Evolutionary conservation across 2,329 filamentous ascomycete species (phyloP).

Genomic region (Alternaria brassicae): DNA sequence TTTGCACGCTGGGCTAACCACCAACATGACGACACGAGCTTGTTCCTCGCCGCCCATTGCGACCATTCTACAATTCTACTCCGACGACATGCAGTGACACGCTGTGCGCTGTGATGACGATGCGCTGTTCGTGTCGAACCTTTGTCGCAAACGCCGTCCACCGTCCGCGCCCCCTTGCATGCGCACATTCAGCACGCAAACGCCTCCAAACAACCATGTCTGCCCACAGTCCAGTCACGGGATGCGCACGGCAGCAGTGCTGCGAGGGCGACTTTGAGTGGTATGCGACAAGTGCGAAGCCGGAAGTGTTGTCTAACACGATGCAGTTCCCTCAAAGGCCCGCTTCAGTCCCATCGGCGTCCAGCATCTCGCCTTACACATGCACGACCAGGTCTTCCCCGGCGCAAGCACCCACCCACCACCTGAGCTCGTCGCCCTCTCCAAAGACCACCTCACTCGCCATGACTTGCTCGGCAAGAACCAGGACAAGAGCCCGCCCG

Average conservation of each 20-base stretch:
- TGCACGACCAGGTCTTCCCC: constrained; percentile 84
- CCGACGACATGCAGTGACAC: constrained; percentile 41
- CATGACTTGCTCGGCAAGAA: constrained; percentile 93
- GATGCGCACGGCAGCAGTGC: constrained; percentile 11
- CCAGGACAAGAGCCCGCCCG: constrained; percentile 73
- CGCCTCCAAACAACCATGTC: constrained; percentile 32
- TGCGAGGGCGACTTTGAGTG: constrained; percentile 23
- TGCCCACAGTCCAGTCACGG: constrained; percentile 31
- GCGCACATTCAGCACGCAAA: constrained; percentile 19
- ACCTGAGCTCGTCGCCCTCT: constrained; percentile 76
- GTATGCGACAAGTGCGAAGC: constrained; percentile 20
- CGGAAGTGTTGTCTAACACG: too few relatives aligned
- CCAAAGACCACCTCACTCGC: constrained; percentile 79
- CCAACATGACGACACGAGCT: constrained; percentile 5
- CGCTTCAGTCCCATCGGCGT: constrained; percentile 93
- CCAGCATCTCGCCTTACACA: constrained; percentile 85
- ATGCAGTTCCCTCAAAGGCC: constrained; percentile 58
- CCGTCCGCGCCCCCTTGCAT: constrained; percentile 24
- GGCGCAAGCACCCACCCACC: constrained; percentile 62
- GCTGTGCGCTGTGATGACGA: constrained; percentile 26
- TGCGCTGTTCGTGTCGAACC: constrained; percentile 41
- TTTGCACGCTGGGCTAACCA: background rate
- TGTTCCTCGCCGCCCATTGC: background rate
- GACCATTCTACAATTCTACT: background rate
- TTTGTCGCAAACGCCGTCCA: constrained; percentile 28